phyloP scores from a whole-genome alignment of 2,329 filamentous ascomycete genomes.

The Arthroderma sp. region DNA sequence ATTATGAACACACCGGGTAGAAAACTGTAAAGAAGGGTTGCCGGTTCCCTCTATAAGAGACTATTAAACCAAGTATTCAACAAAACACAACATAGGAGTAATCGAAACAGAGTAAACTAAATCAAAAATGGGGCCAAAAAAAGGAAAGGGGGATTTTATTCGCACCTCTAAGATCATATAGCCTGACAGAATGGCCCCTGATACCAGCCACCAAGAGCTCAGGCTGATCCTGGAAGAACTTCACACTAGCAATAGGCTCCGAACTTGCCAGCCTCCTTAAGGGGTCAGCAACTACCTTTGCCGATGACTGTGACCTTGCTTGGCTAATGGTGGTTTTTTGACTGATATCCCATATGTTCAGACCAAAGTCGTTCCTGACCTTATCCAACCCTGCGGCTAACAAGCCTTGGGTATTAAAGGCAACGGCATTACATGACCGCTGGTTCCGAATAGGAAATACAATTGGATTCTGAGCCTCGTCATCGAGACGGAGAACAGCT shows the following conservation, averaged over 20 bases:
- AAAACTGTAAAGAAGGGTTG: slow-evolving; percentile 34
- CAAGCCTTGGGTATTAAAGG: slow-evolving; percentile 43
- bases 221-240: slow-evolving; percentile 48
- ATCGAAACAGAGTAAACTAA: not conserved
- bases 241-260: slow-evolving; percentile 50
- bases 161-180: slow-evolving; percentile 49
- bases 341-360: slow-evolving; percentile 52
- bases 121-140: not conserved
- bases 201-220: slow-evolving; percentile 49
- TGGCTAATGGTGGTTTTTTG: slow-evolving; percentile 27
- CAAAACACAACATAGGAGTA: slow-evolving; percentile 3
- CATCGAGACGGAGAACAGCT: slow-evolving; percentile 43
- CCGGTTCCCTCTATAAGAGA: slow-evolving; percentile 20
- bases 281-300: slow-evolving; percentile 31
- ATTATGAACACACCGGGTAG: slow-evolving; percentile 50
- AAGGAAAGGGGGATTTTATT: slow-evolving; percentile 10
- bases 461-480: slow-evolving; percentile 32
- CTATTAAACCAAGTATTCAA: slow-evolving; percentile 2
- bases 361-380: slow-evolving; percentile 50
- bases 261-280: slow-evolving; percentile 48
- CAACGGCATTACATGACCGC: slow-evolving; percentile 51
- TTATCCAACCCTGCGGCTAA: slow-evolving; percentile 50
- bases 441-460: slow-evolving; percentile 49
- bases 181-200: slow-evolving; percentile 45
- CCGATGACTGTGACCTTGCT: slow-evolving; percentile 18